phyloP scores from a whole-genome alignment of 176 grass and related monocot species.

The Panicum miliaceum region DNA sequence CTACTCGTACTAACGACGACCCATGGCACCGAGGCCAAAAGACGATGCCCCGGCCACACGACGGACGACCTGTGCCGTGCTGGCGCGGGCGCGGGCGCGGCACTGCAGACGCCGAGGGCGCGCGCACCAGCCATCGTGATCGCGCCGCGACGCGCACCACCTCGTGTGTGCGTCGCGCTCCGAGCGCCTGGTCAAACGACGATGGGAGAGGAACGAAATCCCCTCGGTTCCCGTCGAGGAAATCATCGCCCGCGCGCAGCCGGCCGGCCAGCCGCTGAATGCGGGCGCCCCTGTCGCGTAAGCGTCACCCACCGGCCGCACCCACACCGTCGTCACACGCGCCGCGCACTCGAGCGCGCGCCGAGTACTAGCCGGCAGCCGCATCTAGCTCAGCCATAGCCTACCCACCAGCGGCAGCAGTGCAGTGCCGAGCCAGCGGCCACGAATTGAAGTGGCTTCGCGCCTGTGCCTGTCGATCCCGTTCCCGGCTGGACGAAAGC shows the following conservation, averaged over 20 bases:
- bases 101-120: background rate
- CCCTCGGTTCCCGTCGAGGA: background rate
- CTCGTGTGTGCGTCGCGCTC: background rate
- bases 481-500: background rate
- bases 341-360: background rate
- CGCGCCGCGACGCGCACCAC: background rate
- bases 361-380: background rate
- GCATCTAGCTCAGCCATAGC: background rate
- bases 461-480: background rate
- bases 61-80: background rate
- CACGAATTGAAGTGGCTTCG: background rate
- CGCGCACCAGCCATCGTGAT: background rate
- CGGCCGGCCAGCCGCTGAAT: constrained; percentile 29
- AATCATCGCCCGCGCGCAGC: background rate
- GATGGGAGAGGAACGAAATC: background rate
- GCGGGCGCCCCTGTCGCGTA: constrained; percentile 36
- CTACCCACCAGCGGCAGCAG: background rate
- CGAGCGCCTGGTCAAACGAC: background rate
- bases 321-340: background rate
- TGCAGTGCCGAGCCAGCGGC: background rate
- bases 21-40: background rate
- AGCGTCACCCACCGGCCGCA: background rate
- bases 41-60: background rate
- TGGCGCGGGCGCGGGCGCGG: background rate
- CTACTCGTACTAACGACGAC: background rate